These are phyloP conservation scores for Pythium chondricola DNA, from an alignment of 352 stramenopile genomes.

Conservation along the genomic window DNA sequence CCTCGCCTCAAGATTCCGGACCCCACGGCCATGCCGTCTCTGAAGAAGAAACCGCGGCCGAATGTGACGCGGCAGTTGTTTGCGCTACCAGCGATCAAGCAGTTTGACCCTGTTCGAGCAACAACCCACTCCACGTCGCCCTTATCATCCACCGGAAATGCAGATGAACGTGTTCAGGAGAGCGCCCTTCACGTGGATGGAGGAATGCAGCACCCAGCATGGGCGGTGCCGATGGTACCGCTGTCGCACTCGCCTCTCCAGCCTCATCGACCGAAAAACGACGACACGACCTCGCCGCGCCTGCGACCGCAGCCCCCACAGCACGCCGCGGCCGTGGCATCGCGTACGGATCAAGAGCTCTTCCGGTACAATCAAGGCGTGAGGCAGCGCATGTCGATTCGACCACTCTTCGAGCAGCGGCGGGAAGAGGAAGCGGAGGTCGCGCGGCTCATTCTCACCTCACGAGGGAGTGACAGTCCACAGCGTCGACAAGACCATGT, in stretches of 20 bases:
- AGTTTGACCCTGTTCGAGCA: slow-evolving; percentile 54
- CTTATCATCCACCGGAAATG: not conserved
- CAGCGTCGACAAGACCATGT: not conserved
- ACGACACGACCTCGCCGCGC: slow-evolving; percentile 22
- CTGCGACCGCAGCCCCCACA: slow-evolving; percentile 29
- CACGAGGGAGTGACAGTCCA: slow-evolving; percentile 7
- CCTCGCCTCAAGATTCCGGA: slow-evolving; percentile 12
- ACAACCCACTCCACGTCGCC: slow-evolving; percentile 6
- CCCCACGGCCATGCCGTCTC: slow-evolving; percentile 20
- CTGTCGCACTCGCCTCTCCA: not conserved
- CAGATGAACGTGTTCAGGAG: not conserved
- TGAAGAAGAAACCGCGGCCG: slow-evolving; percentile 32
- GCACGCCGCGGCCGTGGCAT: slow-evolving; percentile 28
- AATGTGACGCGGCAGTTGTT: slow-evolving; percentile 36
- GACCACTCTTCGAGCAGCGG: slow-evolving; percentile 59
- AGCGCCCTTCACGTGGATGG: not conserved
- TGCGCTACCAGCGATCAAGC: slow-evolving; percentile 47
- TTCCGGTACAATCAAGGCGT: slow-evolving; percentile 51
- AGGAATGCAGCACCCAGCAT: no score
- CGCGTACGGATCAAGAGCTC: slow-evolving; percentile 46
- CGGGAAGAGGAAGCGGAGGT: slow-evolving; percentile 33
- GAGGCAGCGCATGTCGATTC: slow-evolving; percentile 60
- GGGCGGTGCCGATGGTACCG: not conserved
- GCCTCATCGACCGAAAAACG: slow-evolving; percentile 8
- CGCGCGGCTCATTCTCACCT: slow-evolving; percentile 19